These are phyloP conservation scores for Botryosphaeria dothidea DNA, from an alignment of 2,329 filamentous ascomycete species.

Conservation along the genomic window DNA sequence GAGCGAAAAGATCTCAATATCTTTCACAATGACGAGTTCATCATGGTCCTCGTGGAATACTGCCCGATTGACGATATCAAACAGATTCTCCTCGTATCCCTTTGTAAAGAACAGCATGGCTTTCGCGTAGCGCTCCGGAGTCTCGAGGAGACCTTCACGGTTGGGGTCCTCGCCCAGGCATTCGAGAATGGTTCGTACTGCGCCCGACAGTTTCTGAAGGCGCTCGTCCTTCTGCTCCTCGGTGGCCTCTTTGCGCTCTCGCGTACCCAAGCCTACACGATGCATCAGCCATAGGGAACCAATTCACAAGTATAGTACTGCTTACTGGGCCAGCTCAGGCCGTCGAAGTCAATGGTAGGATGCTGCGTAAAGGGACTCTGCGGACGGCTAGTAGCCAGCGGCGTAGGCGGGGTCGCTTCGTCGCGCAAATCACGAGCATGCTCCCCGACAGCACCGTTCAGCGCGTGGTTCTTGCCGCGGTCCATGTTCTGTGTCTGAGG, in stretches of 20 bases:
- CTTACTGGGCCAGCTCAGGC: slow-evolving; percentile 57
- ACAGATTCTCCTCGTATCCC: slow-evolving; percentile 92
- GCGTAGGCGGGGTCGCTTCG: slow-evolving; percentile 49
- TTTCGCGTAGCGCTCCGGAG: slow-evolving; percentile 87
- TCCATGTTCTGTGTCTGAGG: slow-evolving; percentile 7
- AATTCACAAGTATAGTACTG: neutral
- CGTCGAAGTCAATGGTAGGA: slow-evolving; percentile 56
- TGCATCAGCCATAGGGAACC: neutral
- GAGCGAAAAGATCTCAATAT: slow-evolving; percentile 91
- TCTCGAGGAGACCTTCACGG: slow-evolving; percentile 63
- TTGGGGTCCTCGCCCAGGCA: slow-evolving; percentile 68
- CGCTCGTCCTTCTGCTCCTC: slow-evolving; percentile 59
- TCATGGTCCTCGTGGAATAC: slow-evolving; percentile 97
- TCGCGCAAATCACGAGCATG: slow-evolving; percentile 55
- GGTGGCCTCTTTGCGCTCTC: slow-evolving; percentile 59
- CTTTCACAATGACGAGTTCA: slow-evolving; percentile 96
- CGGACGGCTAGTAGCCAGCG: slow-evolving; percentile 54
- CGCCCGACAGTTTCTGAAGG: slow-evolving; percentile 62
- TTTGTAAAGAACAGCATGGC: slow-evolving; percentile 95
- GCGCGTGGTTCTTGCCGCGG: slow-evolving; percentile 11
- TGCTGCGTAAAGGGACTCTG: slow-evolving; percentile 53
- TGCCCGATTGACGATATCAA: slow-evolving; percentile 87
- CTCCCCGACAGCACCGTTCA: slow-evolving; percentile 43
- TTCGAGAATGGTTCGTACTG: slow-evolving; percentile 64
- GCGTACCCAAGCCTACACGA: slow-evolving; percentile 61